Evolutionary conservation across 768 basidiomycete species (phyloP).

Genomic region (Boletus rex-veris): DNA sequence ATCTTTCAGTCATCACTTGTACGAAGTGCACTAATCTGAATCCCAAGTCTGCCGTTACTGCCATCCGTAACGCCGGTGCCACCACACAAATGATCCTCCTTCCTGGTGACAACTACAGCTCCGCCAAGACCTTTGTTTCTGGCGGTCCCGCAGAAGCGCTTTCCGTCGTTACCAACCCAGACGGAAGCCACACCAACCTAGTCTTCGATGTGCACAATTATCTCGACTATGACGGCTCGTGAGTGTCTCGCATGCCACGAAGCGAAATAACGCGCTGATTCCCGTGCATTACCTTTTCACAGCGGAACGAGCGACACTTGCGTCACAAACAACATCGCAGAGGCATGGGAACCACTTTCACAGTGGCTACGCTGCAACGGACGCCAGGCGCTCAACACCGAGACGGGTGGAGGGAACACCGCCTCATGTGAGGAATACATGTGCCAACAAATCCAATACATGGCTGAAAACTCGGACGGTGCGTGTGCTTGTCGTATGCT

Average conservation of each 20-base stretch:
- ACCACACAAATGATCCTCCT: conserved; percentile 10
- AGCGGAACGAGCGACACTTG: conserved; percentile 7
- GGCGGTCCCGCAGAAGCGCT: conserved; percentile 9
- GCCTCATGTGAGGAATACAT: conserved; percentile 40
- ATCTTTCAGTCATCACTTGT: not conserved
- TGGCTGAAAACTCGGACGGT: conserved; percentile 14
- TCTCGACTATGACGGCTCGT: conserved; percentile 14
- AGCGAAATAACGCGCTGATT: not conserved
- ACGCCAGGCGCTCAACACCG: conserved; percentile 53
- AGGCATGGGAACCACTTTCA: conserved; percentile 42
- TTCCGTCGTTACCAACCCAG: conserved; percentile 4
- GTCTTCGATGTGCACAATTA: conserved; percentile 14
- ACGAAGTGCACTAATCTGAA: not conserved
- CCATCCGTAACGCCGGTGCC: conserved; percentile 12
- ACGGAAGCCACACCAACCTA: conserved; percentile 6
- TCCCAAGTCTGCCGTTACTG: conserved; percentile 10
- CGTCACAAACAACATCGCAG: conserved; percentile 2
- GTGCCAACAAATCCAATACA: conserved; percentile 5
- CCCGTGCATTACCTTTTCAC: no score
- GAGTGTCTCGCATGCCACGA: not conserved
- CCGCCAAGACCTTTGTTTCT: conserved; percentile 6
- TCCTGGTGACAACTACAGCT: conserved; percentile 7
- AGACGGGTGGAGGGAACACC: conserved; percentile 55
- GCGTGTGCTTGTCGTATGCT: not conserved
- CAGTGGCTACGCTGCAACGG: conserved; percentile 45